These are phyloP conservation scores for Grosmannia serpens DNA, from an alignment of 2,329 filamentous ascomycete genomes.

Conservation along the genomic window DNA sequence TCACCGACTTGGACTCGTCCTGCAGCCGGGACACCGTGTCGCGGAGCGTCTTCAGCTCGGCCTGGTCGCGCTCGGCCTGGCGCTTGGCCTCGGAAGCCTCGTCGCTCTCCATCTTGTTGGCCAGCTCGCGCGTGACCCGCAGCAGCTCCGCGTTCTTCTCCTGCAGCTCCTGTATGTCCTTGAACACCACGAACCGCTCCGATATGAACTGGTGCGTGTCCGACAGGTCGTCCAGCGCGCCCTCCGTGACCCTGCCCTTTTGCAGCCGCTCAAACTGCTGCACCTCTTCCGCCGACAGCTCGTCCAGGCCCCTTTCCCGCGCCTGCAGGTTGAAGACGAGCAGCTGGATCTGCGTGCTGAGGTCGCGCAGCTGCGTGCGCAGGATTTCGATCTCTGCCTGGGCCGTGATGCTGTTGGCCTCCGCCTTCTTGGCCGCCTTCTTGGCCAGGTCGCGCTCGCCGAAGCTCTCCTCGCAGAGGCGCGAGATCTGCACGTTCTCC, in stretches of 20 bases:
- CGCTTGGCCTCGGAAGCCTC: constrained; percentile 61
- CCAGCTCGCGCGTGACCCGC: constrained; percentile 71
- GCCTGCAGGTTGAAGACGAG: constrained; percentile 79
- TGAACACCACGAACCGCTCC: constrained; percentile 80
- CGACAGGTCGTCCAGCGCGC: constrained; percentile 61
- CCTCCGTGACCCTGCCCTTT: constrained; percentile 61
- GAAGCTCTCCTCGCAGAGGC: constrained; percentile 70
- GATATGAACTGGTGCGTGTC: constrained; percentile 85
- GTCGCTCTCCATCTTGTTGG: constrained; percentile 81
- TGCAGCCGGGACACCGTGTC: constrained; percentile 36
- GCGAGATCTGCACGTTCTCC: constrained; percentile 76
- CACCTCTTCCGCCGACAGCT: constrained; percentile 60
- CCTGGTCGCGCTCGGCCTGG: constrained; percentile 52
- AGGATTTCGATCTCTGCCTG: constrained; percentile 66
- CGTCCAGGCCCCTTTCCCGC: constrained; percentile 64
- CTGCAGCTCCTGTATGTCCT: constrained; percentile 72
- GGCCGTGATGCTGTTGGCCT: constrained; percentile 54
- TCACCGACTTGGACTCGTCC: constrained; percentile 74
- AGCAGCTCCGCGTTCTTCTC: constrained; percentile 79
- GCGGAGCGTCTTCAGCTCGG: constrained; percentile 52
- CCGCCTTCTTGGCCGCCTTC: constrained; percentile 67
- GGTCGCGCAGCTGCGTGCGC: constrained; percentile 76
- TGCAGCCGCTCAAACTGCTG: constrained; percentile 68
- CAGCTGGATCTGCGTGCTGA: constrained; percentile 82
- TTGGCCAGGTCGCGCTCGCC: constrained; percentile 69